Conservation (phyloP, 2,329 filamentous ascomycete genomes). For the Ophiostoma tasmaniense region DNA sequence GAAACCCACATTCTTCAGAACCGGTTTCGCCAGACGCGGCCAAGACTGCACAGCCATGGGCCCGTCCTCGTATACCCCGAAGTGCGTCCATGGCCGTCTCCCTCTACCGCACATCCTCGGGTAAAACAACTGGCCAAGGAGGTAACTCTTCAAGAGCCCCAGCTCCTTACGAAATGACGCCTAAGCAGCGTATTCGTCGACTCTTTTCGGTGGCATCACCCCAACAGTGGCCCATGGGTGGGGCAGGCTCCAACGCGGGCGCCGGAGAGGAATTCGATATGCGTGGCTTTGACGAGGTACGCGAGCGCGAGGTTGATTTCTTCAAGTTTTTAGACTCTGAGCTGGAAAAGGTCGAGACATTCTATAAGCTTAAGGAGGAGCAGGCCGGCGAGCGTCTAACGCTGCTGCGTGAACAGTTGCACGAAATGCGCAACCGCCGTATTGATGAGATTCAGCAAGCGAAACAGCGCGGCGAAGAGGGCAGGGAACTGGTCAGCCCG, state of each 20-base stretch:
- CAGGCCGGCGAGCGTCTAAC: slow-evolving; percentile 67
- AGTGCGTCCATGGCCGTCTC: slow-evolving; percentile 29
- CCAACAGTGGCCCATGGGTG: slow-evolving; percentile 7
- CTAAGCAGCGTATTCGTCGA: slow-evolving; percentile 28
- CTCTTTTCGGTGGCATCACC: slow-evolving; percentile 33
- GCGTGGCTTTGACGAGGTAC: slow-evolving; percentile 44
- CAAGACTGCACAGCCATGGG: slow-evolving; percentile 19
- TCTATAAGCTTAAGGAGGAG: slow-evolving; percentile 81
- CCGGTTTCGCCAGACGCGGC: slow-evolving; percentile 10
- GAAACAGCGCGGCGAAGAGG: slow-evolving; percentile 25
- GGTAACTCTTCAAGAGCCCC: background rate
- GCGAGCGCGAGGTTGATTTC: slow-evolving; percentile 72
- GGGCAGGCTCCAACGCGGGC: slow-evolving; percentile 24
- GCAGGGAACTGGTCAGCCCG: slow-evolving; percentile 20
- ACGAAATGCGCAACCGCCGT: slow-evolving; percentile 83
- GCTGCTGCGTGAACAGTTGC: slow-evolving; percentile 71
- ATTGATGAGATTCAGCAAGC: slow-evolving; percentile 57
- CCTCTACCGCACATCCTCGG: background rate
- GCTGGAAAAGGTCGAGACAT: slow-evolving; percentile 82
- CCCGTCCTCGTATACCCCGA: slow-evolving; percentile 9
- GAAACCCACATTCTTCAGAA: background rate
- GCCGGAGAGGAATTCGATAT: slow-evolving; percentile 28
- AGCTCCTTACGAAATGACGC: slow-evolving; percentile 12
- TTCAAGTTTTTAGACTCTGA: slow-evolving; percentile 76
- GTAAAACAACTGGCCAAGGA: background rate